Conservation (phyloP, 768 basidiomycete genomes). For the Lentinus brumalis region DNA sequence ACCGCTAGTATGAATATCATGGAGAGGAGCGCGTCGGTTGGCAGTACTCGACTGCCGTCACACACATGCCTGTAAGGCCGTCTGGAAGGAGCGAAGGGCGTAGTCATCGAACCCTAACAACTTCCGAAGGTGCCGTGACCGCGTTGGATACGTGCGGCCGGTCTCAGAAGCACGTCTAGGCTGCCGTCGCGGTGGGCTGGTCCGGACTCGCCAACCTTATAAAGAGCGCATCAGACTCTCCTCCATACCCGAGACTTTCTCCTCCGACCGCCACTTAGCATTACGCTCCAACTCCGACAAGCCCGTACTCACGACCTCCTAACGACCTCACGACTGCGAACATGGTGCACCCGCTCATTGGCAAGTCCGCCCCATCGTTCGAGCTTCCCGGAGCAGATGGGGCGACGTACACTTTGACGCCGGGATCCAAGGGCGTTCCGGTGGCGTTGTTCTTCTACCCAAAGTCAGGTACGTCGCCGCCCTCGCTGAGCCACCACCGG, state of each 20-base stretch:
- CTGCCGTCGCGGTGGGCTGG: no score
- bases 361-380: conserved; percentile 65
- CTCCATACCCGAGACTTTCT: conserved; percentile 10
- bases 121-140: no score
- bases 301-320: conserved; percentile 1
- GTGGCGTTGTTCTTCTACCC: conserved; percentile 82
- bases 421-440: conserved; percentile 58
- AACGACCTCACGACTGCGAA: conserved; percentile 4
- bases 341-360: conserved; percentile 51
- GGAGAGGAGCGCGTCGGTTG: no score
- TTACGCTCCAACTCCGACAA: neutral
- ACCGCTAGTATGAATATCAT: no score
- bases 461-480: conserved; percentile 50
- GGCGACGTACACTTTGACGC: conserved; percentile 57
- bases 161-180: no score
- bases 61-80: no score
- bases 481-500: neutral
- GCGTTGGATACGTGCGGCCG: no score
- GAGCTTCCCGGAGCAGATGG: conserved; percentile 68
- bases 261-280: neutral
- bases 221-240: no score
- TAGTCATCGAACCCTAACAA: no score
- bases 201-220: no score
- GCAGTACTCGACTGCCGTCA: no score
- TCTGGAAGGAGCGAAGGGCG: no score